Evolutionary conservation across 768 basidiomycete species (phyloP).

Genomic region (Phanerochaete sordida): DNA sequence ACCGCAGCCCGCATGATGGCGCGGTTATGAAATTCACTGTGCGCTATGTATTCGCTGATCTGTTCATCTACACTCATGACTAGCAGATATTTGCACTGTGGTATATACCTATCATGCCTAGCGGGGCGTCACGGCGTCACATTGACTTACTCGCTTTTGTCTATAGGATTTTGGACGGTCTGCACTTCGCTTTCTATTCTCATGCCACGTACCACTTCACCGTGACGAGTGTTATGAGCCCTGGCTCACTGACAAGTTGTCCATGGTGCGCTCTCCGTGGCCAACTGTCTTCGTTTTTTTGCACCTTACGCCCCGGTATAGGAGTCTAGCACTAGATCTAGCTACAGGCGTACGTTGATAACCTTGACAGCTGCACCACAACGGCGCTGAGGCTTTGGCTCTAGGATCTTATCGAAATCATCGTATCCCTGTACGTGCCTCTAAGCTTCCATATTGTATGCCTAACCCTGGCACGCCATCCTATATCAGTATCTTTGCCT

Average conservation of each 20-base stretch:
- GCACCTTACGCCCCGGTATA: background rate
- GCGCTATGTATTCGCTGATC: too few relatives aligned
- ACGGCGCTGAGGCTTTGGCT: background rate
- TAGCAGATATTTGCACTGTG: too few relatives aligned
- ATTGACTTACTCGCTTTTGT: background rate
- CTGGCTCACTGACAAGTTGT: background rate
- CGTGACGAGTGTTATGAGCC: background rate
- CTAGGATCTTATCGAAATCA: background rate
- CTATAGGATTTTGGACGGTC: background rate
- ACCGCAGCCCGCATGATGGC: too few relatives aligned
- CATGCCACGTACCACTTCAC: background rate
- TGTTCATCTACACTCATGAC: too few relatives aligned
- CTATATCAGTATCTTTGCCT: background rate
- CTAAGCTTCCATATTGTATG: background rate
- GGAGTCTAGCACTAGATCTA: background rate
- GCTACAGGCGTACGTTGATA: background rate
- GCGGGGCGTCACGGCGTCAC: too few relatives aligned
- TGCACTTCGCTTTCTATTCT: background rate
- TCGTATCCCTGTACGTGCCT: background rate
- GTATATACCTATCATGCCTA: too few relatives aligned
- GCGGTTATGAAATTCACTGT: too few relatives aligned
- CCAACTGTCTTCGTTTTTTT: background rate
- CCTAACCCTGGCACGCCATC: background rate
- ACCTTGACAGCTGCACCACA: background rate
- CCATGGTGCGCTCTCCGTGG: background rate